phyloP scores from a whole-genome alignment of 768 basidiomycete species.

The Russula griseocarnosa region DNA sequence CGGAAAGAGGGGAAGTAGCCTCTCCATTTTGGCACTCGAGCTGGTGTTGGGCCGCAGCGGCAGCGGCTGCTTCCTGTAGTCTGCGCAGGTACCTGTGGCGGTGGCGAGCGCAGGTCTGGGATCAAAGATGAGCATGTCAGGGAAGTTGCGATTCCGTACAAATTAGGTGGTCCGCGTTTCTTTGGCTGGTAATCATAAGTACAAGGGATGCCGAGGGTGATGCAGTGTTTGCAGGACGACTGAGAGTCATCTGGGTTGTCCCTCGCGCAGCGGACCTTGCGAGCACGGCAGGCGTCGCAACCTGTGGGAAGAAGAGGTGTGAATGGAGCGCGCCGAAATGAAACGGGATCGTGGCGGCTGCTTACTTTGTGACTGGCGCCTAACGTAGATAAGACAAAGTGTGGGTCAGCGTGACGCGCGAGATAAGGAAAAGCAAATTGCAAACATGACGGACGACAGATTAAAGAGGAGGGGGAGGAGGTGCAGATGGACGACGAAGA shows the following conservation, averaged over 20 bases:
- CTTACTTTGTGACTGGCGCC: slow-evolving; percentile 84
- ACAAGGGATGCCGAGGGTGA: slow-evolving; percentile 75
- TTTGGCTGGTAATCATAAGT: slow-evolving; percentile 93
- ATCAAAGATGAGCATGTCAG: not conserved
- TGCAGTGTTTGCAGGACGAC: slow-evolving; percentile 83
- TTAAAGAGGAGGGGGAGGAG: slow-evolving; percentile 22
- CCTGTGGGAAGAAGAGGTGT: slow-evolving; percentile 42
- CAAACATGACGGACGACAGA: slow-evolving; percentile 38
- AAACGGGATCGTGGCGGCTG: slow-evolving; percentile 40
- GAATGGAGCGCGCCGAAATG: slow-evolving; percentile 30
- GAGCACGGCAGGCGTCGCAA: slow-evolving; percentile 81
- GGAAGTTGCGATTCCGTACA: slow-evolving; percentile 48
- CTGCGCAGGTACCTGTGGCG: slow-evolving; percentile 65
- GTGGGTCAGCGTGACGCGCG: slow-evolving; percentile 34
- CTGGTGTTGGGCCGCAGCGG: slow-evolving; percentile 47
- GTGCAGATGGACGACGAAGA: not conserved
- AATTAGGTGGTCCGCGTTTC: slow-evolving; percentile 88
- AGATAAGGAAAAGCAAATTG: slow-evolving; percentile 31
- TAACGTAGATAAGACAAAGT: slow-evolving; percentile 40
- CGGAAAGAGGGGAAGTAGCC: slow-evolving; percentile 23
- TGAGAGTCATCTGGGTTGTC: slow-evolving; percentile 75
- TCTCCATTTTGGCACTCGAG: slow-evolving; percentile 38
- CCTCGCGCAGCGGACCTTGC: slow-evolving; percentile 80
- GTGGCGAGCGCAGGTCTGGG: slow-evolving; percentile 11
- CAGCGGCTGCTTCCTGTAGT: slow-evolving; percentile 67